These are phyloP conservation scores for Allomyces macrogynus DNA, from an alignment of 192 early-diverging fungal species.

Conservation along the genomic window DNA sequence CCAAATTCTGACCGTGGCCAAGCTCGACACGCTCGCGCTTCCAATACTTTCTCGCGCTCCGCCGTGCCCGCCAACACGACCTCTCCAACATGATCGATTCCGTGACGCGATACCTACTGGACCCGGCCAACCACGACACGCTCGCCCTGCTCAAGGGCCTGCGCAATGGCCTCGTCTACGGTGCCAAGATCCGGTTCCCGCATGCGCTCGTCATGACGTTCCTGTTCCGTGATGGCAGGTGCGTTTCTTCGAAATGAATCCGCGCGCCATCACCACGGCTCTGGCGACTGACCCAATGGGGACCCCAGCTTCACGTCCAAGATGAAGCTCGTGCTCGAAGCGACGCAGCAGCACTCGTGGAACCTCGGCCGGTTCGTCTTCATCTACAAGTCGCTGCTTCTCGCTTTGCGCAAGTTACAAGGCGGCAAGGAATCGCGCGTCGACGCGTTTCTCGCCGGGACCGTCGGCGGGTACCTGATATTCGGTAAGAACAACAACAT, in stretches of 20 bases:
- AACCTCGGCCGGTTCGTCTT: conserved; percentile 83
- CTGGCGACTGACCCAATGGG: no score
- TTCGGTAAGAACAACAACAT: conserved; percentile 90
- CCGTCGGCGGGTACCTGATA: conserved; percentile 76
- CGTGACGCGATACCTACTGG: conserved; percentile 28
- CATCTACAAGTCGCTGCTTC: conserved; percentile 82
- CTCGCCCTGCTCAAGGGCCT: conserved; percentile 75
- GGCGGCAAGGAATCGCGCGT: conserved; percentile 50
- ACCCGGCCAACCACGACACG: conserved; percentile 58
- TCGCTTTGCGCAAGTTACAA: conserved; percentile 45
- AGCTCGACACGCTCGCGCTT: no score
- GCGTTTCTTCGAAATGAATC: conserved; percentile 6
- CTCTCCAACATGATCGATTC: conserved; percentile 13
- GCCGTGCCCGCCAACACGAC: no score
- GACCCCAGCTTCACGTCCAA: conserved; percentile 66
- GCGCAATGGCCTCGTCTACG: conserved; percentile 89
- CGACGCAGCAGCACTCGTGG: conserved; percentile 69
- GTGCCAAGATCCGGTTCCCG: conserved; percentile 88
- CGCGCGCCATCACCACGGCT: no score
- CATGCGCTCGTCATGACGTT: conserved; percentile 93
- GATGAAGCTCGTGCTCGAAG: conserved; percentile 49
- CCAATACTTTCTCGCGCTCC: no score
- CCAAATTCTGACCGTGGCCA: no score
- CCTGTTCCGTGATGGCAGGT: conserved; percentile 73
- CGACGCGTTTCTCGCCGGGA: conserved; percentile 77